phyloP scores from a whole-genome alignment of 2,329 filamentous ascomycete genomes.

The Leptographium radiaticola region DNA sequence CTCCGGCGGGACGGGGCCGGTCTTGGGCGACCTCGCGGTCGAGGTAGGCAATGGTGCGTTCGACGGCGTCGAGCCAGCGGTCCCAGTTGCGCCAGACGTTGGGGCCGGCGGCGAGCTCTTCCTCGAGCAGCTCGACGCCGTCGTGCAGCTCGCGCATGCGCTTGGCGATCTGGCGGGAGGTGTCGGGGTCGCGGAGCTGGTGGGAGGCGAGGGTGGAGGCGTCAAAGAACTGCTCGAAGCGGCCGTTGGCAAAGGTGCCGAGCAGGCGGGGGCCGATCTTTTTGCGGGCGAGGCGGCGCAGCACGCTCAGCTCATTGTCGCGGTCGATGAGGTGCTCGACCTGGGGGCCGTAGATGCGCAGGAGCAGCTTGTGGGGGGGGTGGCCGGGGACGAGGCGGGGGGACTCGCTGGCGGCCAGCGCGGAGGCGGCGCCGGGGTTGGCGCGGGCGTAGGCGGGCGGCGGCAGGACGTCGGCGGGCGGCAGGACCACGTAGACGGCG shows the following conservation, averaged over 20 bases:
- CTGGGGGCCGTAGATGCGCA: constrained; percentile 89
- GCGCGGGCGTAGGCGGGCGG: neutral
- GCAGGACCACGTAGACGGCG: constrained; percentile 86
- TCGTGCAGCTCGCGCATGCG: constrained; percentile 94
- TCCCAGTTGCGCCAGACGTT: constrained; percentile 92
- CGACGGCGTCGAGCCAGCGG: constrained; percentile 63
- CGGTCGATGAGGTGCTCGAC: constrained; percentile 93
- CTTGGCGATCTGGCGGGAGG: constrained; percentile 87
- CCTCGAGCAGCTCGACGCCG: constrained; percentile 71
- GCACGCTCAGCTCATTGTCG: constrained; percentile 75
- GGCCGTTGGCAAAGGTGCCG: constrained; percentile 85
- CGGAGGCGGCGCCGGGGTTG: neutral
- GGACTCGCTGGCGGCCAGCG: neutral
- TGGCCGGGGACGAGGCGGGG: neutral
- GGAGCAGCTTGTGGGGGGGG: constrained; percentile 54
- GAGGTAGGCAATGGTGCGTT: constrained; percentile 41
- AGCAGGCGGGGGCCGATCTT: constrained; percentile 84
- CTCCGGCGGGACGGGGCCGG: constrained; percentile 18
- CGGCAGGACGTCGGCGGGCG: constrained; percentile 42
- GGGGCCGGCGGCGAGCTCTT: constrained; percentile 67
- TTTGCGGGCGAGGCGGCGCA: constrained; percentile 76
- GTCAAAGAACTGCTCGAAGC: constrained; percentile 90
- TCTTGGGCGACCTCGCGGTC: constrained; percentile 52
- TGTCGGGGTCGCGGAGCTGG: constrained; percentile 69
- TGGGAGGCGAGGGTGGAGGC: constrained; percentile 65